Evolutionary conservation across 2,329 filamentous ascomycete species (phyloP).

Genomic region (Fusarium sp.): DNA sequence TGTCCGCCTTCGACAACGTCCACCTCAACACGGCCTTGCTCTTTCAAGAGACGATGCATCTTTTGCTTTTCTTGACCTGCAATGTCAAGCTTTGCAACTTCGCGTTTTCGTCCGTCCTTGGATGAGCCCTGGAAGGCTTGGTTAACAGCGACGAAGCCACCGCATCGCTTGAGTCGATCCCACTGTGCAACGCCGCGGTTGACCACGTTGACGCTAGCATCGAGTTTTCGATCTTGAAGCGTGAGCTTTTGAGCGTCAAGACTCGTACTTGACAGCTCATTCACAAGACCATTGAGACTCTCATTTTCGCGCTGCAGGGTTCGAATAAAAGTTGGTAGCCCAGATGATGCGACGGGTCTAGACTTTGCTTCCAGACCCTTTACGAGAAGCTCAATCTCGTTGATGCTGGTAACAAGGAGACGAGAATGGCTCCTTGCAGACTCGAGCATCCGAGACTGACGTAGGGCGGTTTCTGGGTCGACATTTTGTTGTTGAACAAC

Average conservation of each 20-base stretch:
- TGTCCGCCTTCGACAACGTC: slow-evolving; percentile 51
- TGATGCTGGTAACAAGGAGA: slow-evolving; percentile 3
- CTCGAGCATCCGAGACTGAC: slow-evolving; percentile 29
- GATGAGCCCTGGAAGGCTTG: slow-evolving; percentile 50
- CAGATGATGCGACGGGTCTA: slow-evolving; percentile 26
- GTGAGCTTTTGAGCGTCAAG: slow-evolving; percentile 17
- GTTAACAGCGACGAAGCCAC: slow-evolving; percentile 47
- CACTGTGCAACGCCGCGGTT: slow-evolving; percentile 45
- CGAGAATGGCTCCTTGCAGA: slow-evolving; percentile 21
- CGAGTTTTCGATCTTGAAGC: slow-evolving; percentile 34
- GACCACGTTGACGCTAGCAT: slow-evolving; percentile 39
- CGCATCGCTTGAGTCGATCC: slow-evolving; percentile 50
- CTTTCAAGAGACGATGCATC: slow-evolving; percentile 49
- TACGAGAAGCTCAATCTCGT: slow-evolving; percentile 18
- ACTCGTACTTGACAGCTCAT: slow-evolving; percentile 19
- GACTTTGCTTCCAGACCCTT: slow-evolving; percentile 22
- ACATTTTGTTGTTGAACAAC: slow-evolving; percentile 8
- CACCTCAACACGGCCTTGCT: slow-evolving; percentile 50
- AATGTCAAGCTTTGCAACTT: slow-evolving; percentile 38
- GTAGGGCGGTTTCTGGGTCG: slow-evolving; percentile 9
- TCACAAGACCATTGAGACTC: slow-evolving; percentile 13
- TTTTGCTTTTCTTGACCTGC: slow-evolving; percentile 44
- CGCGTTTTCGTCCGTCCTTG: slow-evolving; percentile 40
- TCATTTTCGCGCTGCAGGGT: slow-evolving; percentile 25
- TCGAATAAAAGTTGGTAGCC: slow-evolving; percentile 25